Percentiles rank a stretch among this genome's conserved stretches.
These are phyloP conservation scores for Fusarium avenaceum DNA, from an alignment of 2,329 filamentous ascomycete genomes.

Conservation along the genomic window DNA sequence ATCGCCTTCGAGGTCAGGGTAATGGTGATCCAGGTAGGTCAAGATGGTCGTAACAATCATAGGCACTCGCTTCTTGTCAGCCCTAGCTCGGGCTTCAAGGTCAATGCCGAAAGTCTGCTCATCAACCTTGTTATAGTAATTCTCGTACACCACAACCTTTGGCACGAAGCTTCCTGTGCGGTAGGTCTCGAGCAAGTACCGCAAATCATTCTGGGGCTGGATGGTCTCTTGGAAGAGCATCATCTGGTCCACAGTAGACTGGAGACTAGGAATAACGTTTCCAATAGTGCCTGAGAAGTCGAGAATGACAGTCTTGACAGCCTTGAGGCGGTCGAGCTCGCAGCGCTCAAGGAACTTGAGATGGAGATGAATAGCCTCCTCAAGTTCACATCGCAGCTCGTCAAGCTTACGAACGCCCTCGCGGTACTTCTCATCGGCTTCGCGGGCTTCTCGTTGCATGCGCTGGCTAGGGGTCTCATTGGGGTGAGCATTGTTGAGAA, in stretches of 20 bases:
- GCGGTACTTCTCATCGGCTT: constrained; percentile 96
- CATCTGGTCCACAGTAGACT: constrained; percentile 98
- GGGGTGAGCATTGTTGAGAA: constrained; percentile 84
- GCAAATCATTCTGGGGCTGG: constrained; percentile 89
- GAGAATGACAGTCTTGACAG: constrained; percentile 96
- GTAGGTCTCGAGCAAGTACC: constrained; percentile 97
- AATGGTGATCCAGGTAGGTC: constrained; percentile 95
- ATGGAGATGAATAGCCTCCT: constrained; percentile 93
- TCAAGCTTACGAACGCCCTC: constrained; percentile 87
- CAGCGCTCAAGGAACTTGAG: constrained; percentile 97
- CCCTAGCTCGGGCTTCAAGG: constrained; percentile 92
- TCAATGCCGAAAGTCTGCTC: constrained; percentile 98
- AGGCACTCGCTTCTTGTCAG: constrained; percentile 95
- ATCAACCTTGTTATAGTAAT: constrained; percentile 98
- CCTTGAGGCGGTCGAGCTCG: constrained; percentile 94
- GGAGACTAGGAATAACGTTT: constrained; percentile 96
- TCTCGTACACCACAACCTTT: constrained; percentile 93
- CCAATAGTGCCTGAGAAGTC: constrained; percentile 98
- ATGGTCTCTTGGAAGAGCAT: constrained; percentile 99
- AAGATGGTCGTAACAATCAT: constrained; percentile 92
- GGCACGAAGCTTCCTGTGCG: constrained; percentile 93
- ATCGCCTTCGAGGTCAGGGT: constrained; percentile 96
- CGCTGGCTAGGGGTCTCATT: constrained; percentile 92
- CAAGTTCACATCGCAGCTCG: constrained; percentile 90
- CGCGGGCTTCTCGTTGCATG: constrained; percentile 87